Evolutionary conservation across 106 monocot genomes (phyloP), one percentile per base, ranked within the genome.

Genomic region (Allium cepa): DNA sequence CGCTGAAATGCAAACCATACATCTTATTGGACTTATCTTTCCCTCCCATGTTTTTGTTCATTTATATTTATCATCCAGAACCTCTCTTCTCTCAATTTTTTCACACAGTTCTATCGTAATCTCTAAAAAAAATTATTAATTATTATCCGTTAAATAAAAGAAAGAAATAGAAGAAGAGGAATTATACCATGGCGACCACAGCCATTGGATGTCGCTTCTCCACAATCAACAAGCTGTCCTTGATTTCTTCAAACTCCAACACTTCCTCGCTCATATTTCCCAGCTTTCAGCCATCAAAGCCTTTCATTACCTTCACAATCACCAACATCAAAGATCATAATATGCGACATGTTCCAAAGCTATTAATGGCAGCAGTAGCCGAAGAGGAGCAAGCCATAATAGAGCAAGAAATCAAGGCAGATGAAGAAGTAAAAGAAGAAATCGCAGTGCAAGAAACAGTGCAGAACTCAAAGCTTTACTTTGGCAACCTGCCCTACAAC

Each of bases 401-500:
- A 36, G 5, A 36, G 36, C 36, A 36, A 36, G 36, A 36, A 36
- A 36, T 36, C 36, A 36, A 36, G 5, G 71, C 55, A 18, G 81
- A 79, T 36, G 77, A 74, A 56, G 71, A 53, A 14, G 36, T 57
- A 22, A 68, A 16, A 8, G 53, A 55, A 6, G 15, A 55, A 12
- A 4, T 12, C 13, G 69, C 46, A 0, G 69, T 52, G 7, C 52
- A 50, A 15, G 63, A n/a, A 8, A 28, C 60, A 15, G 3, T 28
- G 5, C 72, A 69, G 49, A 86, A 71, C 69, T 88, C 94, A 3
- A 96, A 96, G 72, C 84, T 96, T 10, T 96, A 96, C 68, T 96
- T 96, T 36, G 95, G 95, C 3, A 95, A 96, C 62, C 71, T 97
- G 76, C 92, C 92, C 7, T 96, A 97, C 53, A 89, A 90, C 53